Base-by-base conservation (phyloP, 768 basidiomycete species). In the Obba rivulosa region DNA sequence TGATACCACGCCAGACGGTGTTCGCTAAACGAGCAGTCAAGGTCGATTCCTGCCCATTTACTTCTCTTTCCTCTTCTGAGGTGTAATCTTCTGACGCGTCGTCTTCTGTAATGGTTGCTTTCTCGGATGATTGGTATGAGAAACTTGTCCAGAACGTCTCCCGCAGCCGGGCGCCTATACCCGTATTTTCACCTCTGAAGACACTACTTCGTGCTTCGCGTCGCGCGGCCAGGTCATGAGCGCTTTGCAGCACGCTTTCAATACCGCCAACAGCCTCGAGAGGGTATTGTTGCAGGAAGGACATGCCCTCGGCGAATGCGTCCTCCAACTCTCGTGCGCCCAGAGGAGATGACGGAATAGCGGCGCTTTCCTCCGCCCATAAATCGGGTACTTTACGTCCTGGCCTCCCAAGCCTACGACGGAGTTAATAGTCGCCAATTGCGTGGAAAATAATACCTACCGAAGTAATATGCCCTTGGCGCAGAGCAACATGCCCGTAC, bases 1-100 rank as follows among this genome's bases (percentile, higher is more conserved):
- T 86, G 55, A 88, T 80, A 3, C 86, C 87, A 59, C 76, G 74
- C 86, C 85, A 88, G 18, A 87, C 75, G n/a, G 77, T 79, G 48
- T 67, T 78, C 8, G 83, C 78, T 13, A 86, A 60, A 28, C 77
- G 72, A 36, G 79, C 71, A 5, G 77, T 75, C 44, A 82, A 51
- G 11, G 74, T 71, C 47, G 55, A 44, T 2, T 24, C 22, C 16
- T 46, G 70, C 73, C 13, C 58, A 51, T 23, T 54, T 9, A 20
- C 18, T 28, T 36, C 39, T 46, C 38, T 20, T 55, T 53, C 53
- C 14, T 41, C 46, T 8, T 50, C 54, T 0, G 45, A 48, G 41
- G 52, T 51, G 21, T 67, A 64, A 31, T 71, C 69, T 1, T 68
- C 66, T 10, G 58, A 59, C 34, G 63, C 61, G 18, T 71, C 68